phyloP scores from a whole-genome alignment of 257 asterid genomes.

The Solanum clarkiae region DNA sequence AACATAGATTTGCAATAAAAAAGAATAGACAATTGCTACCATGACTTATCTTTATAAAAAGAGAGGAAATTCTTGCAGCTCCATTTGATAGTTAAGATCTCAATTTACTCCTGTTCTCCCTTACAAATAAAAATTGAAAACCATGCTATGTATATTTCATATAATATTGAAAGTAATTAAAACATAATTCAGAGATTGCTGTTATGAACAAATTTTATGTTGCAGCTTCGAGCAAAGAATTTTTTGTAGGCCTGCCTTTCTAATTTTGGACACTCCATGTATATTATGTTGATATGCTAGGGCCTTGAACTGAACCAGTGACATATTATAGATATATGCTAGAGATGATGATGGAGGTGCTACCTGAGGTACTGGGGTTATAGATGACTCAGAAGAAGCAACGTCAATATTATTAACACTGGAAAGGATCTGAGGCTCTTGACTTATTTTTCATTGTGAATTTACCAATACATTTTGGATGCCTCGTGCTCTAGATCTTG shows the following conservation, averaged over 20 bases:
- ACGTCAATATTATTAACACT: too few relatives aligned
- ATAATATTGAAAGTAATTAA: background rate
- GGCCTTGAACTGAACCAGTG: conserved; percentile 9
- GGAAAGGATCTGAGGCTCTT: too few relatives aligned
- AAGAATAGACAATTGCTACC: too few relatives aligned
- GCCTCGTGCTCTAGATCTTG: background rate
- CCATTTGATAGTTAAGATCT: background rate
- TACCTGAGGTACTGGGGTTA: background rate
- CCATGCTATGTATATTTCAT: background rate
- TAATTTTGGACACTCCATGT: conserved; percentile 11
- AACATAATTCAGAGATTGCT: background rate
- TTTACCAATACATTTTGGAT: too few relatives aligned
- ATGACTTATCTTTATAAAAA: background rate
- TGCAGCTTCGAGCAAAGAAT: background rate
- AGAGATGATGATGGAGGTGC: background rate
- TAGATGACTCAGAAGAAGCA: background rate
- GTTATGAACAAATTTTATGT: background rate
- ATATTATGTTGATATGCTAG: conserved; percentile 21
- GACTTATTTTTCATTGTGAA: too few relatives aligned
- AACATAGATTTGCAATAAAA: too few relatives aligned
- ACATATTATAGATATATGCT: background rate
- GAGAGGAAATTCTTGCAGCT: background rate
- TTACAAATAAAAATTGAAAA: background rate
- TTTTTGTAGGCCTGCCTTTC: conserved; percentile 19
- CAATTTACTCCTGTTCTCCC: background rate